Conservation (phyloP, 2,329 filamentous ascomycete species). For the Trichoderma koningiopsis region DNA sequence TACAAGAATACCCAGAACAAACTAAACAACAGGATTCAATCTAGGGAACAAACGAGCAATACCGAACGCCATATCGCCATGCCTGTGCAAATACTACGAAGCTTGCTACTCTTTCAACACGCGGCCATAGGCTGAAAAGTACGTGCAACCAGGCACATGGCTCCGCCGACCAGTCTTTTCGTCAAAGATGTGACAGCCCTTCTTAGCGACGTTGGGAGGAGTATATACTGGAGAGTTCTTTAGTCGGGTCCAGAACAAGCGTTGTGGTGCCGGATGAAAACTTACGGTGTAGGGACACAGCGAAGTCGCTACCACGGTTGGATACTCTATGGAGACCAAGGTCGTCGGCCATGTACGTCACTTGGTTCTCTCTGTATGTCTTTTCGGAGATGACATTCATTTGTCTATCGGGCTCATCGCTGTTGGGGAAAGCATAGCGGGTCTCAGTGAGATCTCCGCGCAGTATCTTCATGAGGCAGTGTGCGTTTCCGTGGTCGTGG, state of each 20-base stretch:
- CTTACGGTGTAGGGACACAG: constrained; percentile 78
- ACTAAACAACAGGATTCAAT: constrained; percentile 20
- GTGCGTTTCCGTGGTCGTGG: constrained; percentile 85
- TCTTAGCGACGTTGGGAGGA: constrained; percentile 82
- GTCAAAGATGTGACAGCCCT: constrained; percentile 82
- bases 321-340: constrained; percentile 82
- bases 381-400: constrained; percentile 68
- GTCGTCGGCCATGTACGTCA: constrained; percentile 90
- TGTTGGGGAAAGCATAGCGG: constrained; percentile 71
- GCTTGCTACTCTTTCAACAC: constrained; percentile 44
- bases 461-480: constrained; percentile 91
- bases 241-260: constrained; percentile 39
- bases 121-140: constrained; percentile 67
- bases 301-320: constrained; percentile 74
- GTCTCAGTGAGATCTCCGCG: constrained; percentile 79
- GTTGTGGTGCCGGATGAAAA: constrained; percentile 32
- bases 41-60: background rate
- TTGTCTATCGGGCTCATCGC: constrained; percentile 51
- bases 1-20: constrained; percentile 17
- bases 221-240: constrained; percentile 64
- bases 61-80: constrained; percentile 15
- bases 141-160: constrained; percentile 70
- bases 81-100: background rate
- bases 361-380: constrained; percentile 68
- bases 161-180: constrained; percentile 72